Base-by-base conservation (phyloP, 345 rosid genomes). In the Gossypium australe region DNA sequence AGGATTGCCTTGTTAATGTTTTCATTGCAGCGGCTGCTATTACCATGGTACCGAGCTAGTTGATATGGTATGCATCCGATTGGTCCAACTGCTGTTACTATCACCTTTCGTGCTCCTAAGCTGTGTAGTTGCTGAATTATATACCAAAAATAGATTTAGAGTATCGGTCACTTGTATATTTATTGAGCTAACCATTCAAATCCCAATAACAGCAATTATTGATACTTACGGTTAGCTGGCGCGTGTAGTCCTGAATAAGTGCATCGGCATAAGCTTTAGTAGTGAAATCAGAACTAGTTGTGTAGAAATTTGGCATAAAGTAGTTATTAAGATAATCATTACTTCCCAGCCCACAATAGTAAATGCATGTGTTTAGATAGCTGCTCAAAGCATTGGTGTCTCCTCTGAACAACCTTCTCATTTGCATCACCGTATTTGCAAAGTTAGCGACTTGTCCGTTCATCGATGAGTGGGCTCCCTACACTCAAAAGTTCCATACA, bases 51-150 rank as follows among this genome's bases (percentile, higher is more conserved):
- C 22, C 97, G 70, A 11, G 98, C 97, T 1, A 94, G 90, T 78
- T 94, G 80, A 74, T 92, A 94, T 2, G 98, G 97, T 73, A 94
- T 94, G 88, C 98, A 92, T 0, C 97, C 98, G 9, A 94, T 90
- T 77, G 85, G 92, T 20, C 98, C 98, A 8, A 94, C 81, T 47
- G 82, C 89, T 0, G 90, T 88, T 53, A 92, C 93, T 0, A 94
- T 85, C 78, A 94, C 84, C 80, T 92, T 94, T 11, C 94, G 80
- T 3, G 92, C 97, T 71, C 98, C 98, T 76, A 83, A 70, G 64
- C 76, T 65, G 56, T 92, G 83, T 44, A 90, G 27, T 79, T 92
- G 86, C 97, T 94, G 82, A 51, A 34, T 34, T 4, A 34, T 34
- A 34, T 34, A 34, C 0, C 38, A 34, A 34, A 51, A 8, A 51